Evolutionary conservation across 75 land plant genomes (phyloP), one percentile per base, ranked within the genome.

Genomic region (Azolla pinnata): DNA sequence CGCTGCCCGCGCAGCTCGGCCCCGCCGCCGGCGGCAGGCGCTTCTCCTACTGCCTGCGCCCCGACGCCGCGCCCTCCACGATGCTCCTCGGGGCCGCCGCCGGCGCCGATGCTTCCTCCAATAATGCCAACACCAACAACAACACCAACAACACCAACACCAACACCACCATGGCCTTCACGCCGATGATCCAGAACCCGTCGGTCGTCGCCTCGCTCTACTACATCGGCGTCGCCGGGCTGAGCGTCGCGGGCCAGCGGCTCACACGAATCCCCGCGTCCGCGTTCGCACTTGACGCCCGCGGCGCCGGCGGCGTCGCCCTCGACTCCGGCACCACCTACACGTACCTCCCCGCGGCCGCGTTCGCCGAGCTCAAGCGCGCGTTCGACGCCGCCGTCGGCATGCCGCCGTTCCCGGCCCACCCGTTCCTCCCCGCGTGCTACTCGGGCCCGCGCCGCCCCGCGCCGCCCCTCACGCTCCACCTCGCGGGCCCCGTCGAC

Each of bases 241-340:
- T 87, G 20, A 65, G 78, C 30, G 70, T 87, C 27, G 92, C 80
- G 25, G 49, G 50, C 7, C 57, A 12, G 23, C 30, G 21, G 21
- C 69, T 89, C 24, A 57, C 68, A 34, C n/a, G n/a, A n/a, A 62
- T 83, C 12, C 73, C 79, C 19, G 34, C 23, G 21, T 42, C 34
- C 16, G 28, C 73, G 32, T 46, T 33, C 20, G 40, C 59, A 7
- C 70, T 86, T 9, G 83, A 88, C 50, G 2, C 42, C 31, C 24
- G 48, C 12, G 93, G 93, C 0, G 62, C 62, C 61, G 95, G 91
- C 28, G 95, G 95, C 26, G 40, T 78, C 60, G 78, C 86, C 46
- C 67, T 89, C 3, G 96, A 89, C 60, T 80, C 91, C 2, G 92
- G 92, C n/a, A 83, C 92, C 0, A 87, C 92, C 0, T 69, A 73